A percentile compares a stretch with the other conserved stretches of the same genome.
Evolutionary conservation across 805 yeast species (phyloP).

Genomic region (Lipomyces yamanashiensis): DNA sequence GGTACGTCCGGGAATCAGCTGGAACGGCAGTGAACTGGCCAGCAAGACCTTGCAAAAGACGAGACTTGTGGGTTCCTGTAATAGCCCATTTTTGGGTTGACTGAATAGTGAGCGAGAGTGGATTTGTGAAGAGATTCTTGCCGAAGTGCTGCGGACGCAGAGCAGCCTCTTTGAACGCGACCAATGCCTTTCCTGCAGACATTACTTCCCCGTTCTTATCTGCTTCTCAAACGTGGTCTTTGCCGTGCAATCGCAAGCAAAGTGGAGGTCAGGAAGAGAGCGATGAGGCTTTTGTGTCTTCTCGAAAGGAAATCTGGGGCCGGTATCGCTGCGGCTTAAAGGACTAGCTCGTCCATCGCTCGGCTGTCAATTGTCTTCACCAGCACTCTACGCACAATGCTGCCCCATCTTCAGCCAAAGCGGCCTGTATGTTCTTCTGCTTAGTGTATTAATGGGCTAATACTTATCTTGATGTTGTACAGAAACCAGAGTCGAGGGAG

Average conservation of each 20-base stretch:
- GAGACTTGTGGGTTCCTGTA: conserved; percentile 59
- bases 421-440: conserved; percentile 12
- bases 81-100: conserved; percentile 58
- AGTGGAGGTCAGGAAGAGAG: not conserved
- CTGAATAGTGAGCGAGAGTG: conserved; percentile 50
- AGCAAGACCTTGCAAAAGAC: conserved; percentile 60
- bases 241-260: not conserved
- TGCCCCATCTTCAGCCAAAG: conserved; percentile 12
- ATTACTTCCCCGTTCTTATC: conserved; percentile 4
- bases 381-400: not conserved
- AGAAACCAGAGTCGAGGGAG: not conserved
- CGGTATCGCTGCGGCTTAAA: conserved; percentile 18
- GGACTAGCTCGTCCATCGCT: not conserved
- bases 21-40: conserved; percentile 61
- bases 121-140: conserved; percentile 47
- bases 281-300: not conserved
- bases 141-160: conserved; percentile 27
- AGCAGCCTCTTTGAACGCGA: conserved; percentile 29
- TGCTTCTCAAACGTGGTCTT: no score
- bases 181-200: conserved; percentile 26
- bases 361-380: not conserved
- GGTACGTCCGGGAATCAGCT: conserved; percentile 58
- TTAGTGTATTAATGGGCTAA: not conserved
- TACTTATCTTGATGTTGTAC: not conserved
- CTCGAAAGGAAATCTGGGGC: not conserved